Base-by-base conservation (phyloP, 2,329 filamentous ascomycete species). In the Cadophora sp. region DNA sequence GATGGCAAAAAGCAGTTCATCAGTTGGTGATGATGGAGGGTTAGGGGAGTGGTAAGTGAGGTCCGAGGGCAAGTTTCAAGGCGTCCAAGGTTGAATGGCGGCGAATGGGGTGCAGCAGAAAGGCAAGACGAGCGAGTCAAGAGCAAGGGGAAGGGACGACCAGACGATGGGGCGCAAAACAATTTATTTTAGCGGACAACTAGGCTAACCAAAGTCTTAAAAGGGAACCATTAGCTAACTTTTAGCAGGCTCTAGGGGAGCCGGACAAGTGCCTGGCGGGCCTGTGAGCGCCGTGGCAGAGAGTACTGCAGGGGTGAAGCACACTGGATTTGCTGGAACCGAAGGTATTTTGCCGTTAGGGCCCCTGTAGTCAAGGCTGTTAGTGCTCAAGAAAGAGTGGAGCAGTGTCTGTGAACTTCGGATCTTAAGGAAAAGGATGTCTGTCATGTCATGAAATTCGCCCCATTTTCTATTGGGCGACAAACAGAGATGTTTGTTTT, bases 11-110 rank as follows among this genome's bases (percentile, higher is more conserved):
- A 31, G 19, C 43, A 48, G 46, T 24, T 37, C 8, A 24, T 34
- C 40, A 43, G 46, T 24, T 37, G 19, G 16, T 31, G 58, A n/a
- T 31, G 59, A 53, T 24, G 48, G 27, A 26, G 22, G 27, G 43
- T 37, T n/a, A 4, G 40, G 40, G 11, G 19, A 24, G n/a, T 22
- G 24, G 26, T 31, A 37, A 40, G 4, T 19, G 11, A 62, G 48
- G 43, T 62, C 43, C 48, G 60, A 62, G 60, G 46, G 26, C 27
- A 26, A 40, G 60, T 50, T 62, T 53, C 48, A 53, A 62, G 46
- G 60, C 19, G 43, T 51, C 27, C 43, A 50, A 24, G 43, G 43
- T 51, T 62, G 58, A 12, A 37, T n/a, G 58, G 34, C 58, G 37
- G 37, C 58, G 58, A 46, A 61, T 61, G 11, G 58, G 58, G 34